phyloP scores from a whole-genome alignment of 768 basidiomycete genomes.

The Tubosaeta sp. region DNA sequence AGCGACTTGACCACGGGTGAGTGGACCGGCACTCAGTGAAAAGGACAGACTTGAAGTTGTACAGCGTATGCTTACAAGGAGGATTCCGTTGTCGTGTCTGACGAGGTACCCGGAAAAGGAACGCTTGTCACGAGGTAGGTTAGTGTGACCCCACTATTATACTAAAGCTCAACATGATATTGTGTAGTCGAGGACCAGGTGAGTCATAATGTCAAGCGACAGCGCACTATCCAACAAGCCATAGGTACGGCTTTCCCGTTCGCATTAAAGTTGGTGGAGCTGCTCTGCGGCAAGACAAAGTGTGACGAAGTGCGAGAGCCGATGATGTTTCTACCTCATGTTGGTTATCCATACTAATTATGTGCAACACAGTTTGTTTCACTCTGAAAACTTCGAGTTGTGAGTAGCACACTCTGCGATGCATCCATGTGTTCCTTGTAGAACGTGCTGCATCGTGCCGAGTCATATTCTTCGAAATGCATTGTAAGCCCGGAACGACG shows the following conservation, averaged over 20 bases:
- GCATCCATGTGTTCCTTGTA: too few species aligned
- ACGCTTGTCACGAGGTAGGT: conserved; percentile 72
- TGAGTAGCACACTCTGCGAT: too few species aligned
- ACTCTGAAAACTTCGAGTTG: conserved; percentile 7
- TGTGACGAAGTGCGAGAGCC: conserved; percentile 57
- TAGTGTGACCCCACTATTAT: not conserved
- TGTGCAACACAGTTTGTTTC: conserved; percentile 18
- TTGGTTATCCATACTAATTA: conserved; percentile 33
- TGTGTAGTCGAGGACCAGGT: conserved; percentile 69
- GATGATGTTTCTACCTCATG: conserved; percentile 64
- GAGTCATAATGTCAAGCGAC: conserved; percentile 7
- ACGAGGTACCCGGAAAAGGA: conserved; percentile 29
- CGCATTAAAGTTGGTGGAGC: conserved; percentile 69
- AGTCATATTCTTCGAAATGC: too few species aligned
- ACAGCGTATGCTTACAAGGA: conserved; percentile 73
- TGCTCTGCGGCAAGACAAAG: conserved; percentile 60
- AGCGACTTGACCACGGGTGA: conserved; percentile 51
- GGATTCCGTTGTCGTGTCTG: conserved; percentile 65
- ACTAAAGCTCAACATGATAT: not conserved
- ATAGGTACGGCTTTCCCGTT: conserved; percentile 75
- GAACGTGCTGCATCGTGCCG: too few species aligned
- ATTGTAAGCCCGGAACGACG: too few species aligned
- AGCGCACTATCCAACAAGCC: not conserved
- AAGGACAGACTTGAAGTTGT: not conserved
- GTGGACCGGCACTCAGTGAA: conserved; percentile 4